A percentile compares a stretch with the other conserved stretches of the same genome.
These are phyloP conservation scores for Colletotrichum godetiae DNA, from an alignment of 2,329 filamentous ascomycete species.

Conservation along the genomic window DNA sequence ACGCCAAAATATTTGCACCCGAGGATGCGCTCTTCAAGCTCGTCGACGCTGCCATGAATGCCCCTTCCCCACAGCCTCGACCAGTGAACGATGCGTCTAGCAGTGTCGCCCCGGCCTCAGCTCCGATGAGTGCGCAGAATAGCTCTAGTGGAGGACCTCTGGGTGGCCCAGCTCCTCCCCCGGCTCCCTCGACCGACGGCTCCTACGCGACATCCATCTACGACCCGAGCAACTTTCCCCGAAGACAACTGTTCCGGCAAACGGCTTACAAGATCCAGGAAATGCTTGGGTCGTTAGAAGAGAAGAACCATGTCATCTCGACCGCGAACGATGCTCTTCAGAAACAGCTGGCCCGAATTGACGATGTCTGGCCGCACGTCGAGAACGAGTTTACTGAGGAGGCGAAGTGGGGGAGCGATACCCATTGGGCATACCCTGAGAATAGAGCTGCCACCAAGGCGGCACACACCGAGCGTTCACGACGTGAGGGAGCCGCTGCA, in stretches of 20 bases:
- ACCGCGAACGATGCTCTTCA: slow-evolving; percentile 91
- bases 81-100: slow-evolving; percentile 56
- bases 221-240: slow-evolving; percentile 69
- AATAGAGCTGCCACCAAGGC: slow-evolving; percentile 72
- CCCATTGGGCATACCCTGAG: slow-evolving; percentile 95
- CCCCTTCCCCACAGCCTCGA: slow-evolving; percentile 59
- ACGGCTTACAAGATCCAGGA: slow-evolving; percentile 83
- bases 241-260: slow-evolving; percentile 81
- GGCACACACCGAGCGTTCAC: slow-evolving; percentile 77
- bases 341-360: slow-evolving; percentile 85
- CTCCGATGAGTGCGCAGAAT: slow-evolving; percentile 62
- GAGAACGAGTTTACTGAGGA: slow-evolving; percentile 93
- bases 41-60: slow-evolving; percentile 71
- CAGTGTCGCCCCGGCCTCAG: slow-evolving; percentile 54
- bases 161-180: slow-evolving; percentile 47
- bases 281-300: slow-evolving; percentile 90
- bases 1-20: slow-evolving; percentile 93
- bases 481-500: slow-evolving; percentile 81
- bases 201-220: slow-evolving; percentile 57
- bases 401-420: slow-evolving; percentile 89
- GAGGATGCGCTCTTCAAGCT: slow-evolving; percentile 85
- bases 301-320: slow-evolving; percentile 96
- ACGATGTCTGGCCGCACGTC: slow-evolving; percentile 88
- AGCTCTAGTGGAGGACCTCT: slow-evolving; percentile 55
- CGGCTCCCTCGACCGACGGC: slow-evolving; percentile 55